A percentile compares a stretch with the other conserved stretches of the same genome.
These are phyloP conservation scores for Arthrobotrys pseudoclavata DNA, from an alignment of 2,329 filamentous ascomycete genomes.

Conservation along the genomic window DNA sequence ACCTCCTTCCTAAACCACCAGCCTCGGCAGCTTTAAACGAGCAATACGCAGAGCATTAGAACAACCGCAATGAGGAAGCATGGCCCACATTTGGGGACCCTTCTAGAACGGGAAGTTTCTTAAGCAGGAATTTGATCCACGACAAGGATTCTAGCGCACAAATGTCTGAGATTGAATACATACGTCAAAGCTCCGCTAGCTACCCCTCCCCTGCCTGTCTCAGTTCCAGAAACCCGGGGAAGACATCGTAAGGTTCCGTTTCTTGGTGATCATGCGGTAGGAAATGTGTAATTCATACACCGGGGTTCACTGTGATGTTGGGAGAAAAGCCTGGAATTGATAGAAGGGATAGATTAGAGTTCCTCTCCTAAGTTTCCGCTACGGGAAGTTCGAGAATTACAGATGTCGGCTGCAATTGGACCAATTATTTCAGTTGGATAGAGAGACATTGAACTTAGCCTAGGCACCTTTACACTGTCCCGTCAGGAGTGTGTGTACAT, in stretches of 20 bases:
- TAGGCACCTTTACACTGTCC: neutral
- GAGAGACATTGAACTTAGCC: conserved; percentile 22
- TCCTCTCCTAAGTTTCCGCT: conserved; percentile 52
- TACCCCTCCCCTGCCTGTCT: conserved; percentile 27
- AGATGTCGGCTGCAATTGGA: conserved; percentile 10
- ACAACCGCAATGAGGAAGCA: conserved; percentile 11
- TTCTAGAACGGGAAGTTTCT: conserved; percentile 55
- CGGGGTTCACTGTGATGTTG: neutral
- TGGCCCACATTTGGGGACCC: conserved; percentile 33
- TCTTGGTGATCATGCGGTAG: conserved; percentile 37
- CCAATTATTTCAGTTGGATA: conserved; percentile 19
- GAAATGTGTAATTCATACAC: conserved; percentile 7
- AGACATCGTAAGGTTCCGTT: conserved; percentile 45
- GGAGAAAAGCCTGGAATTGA: conserved; percentile 27
- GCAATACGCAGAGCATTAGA: conserved; percentile 22
- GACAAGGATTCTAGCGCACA: conserved; percentile 48
- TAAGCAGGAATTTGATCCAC: conserved; percentile 51
- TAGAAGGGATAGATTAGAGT: conserved; percentile 18
- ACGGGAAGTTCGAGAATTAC: conserved; percentile 39
- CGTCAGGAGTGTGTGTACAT: neutral
- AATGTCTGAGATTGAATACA: conserved; percentile 51
- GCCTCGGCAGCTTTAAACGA: conserved; percentile 52
- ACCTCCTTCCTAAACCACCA: conserved; percentile 46
- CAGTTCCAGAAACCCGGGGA: conserved; percentile 51
- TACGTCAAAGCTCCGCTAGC: conserved; percentile 27